A percentile compares a stretch with the other conserved stretches of the same genome.
phyloP scores from a whole-genome alignment of 176 grass and related monocot genomes.

The Miscanthus lutarioriparius region DNA sequence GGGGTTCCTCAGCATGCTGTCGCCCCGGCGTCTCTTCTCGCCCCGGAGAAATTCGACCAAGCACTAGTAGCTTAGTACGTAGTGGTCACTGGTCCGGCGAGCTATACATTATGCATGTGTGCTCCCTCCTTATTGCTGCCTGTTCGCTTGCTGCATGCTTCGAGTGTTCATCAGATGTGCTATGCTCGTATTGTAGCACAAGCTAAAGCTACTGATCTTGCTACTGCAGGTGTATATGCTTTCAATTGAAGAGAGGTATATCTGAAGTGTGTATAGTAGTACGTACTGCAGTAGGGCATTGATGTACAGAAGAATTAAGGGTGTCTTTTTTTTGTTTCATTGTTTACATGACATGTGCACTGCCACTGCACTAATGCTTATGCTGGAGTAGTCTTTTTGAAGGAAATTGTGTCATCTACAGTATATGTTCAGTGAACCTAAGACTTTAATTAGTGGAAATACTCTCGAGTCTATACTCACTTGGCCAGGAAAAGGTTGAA shows the following conservation, averaged over 20 bases:
- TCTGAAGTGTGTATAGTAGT: constrained; percentile 13
- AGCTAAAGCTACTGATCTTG: constrained; percentile 22
- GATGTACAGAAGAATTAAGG: constrained; percentile 42
- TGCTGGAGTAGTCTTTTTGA: constrained; percentile 2
- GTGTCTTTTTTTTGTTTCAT: neutral
- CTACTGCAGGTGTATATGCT: constrained; percentile 38
- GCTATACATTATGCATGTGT: neutral
- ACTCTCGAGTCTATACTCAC: neutral
- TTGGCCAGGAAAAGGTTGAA: neutral
- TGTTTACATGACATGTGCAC: neutral
- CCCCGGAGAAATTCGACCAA: constrained; percentile 48
- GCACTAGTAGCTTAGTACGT: constrained; percentile 28
- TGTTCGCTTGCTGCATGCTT: constrained; percentile 20
- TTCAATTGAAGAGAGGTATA: constrained; percentile 19
- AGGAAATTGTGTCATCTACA: neutral
- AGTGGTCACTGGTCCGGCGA: neutral
- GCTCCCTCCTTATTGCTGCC: neutral
- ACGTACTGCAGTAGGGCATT: constrained; percentile 19
- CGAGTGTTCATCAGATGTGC: constrained; percentile 27
- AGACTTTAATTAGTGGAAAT: neutral
- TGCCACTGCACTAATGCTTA: neutral
- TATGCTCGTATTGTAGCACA: neutral
- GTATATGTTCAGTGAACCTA: neutral
- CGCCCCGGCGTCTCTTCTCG: constrained; percentile 82
- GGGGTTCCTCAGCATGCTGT: constrained; percentile 66